These are phyloP conservation scores for Mortierella sp. DNA, from an alignment of 371 early-diverging fungal species.

Conservation along the genomic window DNA sequence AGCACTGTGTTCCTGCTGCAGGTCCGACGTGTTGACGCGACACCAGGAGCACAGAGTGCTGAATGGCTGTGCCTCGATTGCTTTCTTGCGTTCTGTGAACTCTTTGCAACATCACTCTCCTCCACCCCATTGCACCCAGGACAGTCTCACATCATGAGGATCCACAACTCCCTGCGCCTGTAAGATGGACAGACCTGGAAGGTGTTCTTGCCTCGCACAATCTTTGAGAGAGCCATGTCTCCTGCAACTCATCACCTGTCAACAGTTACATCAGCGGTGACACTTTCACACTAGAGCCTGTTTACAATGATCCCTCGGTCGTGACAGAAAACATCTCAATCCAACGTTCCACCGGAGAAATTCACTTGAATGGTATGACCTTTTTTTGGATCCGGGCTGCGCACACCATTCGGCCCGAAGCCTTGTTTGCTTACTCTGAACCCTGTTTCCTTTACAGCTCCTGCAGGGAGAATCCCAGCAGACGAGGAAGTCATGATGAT, in stretches of 20 bases:
- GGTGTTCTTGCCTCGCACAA: too few relatives aligned
- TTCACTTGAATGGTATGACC: slow-evolving; percentile 40
- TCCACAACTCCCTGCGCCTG: slow-evolving; percentile 50
- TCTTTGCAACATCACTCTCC: neutral
- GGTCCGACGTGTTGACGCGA: too few relatives aligned
- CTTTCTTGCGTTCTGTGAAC: too few relatives aligned
- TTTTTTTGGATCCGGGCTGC: too few relatives aligned
- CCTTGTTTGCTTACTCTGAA: neutral
- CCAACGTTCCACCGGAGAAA: slow-evolving; percentile 39
- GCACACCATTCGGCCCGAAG: too few relatives aligned
- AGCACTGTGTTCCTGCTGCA: too few relatives aligned
- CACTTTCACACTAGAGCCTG: slow-evolving; percentile 44
- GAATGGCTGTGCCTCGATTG: too few relatives aligned
- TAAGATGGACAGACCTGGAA: slow-evolving; percentile 15
- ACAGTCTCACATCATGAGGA: slow-evolving; percentile 11
- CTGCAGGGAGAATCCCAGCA: slow-evolving; percentile 20
- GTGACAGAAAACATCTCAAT: slow-evolving; percentile 48
- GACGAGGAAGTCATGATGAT: slow-evolving; percentile 57
- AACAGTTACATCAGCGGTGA: slow-evolving; percentile 31
- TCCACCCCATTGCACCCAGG: neutral
- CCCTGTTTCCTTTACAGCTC: slow-evolving; percentile 11
- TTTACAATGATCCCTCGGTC: slow-evolving; percentile 50
- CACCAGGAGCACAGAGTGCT: too few relatives aligned
- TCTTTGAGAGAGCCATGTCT: too few relatives aligned
- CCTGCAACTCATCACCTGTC: too few relatives aligned